Percentiles rank a stretch among this genome's conserved stretches.
These are phyloP conservation scores for Podospora pseudopauciseta DNA, from an alignment of 495 filamentous ascomycete genomes.

Conservation along the genomic window DNA sequence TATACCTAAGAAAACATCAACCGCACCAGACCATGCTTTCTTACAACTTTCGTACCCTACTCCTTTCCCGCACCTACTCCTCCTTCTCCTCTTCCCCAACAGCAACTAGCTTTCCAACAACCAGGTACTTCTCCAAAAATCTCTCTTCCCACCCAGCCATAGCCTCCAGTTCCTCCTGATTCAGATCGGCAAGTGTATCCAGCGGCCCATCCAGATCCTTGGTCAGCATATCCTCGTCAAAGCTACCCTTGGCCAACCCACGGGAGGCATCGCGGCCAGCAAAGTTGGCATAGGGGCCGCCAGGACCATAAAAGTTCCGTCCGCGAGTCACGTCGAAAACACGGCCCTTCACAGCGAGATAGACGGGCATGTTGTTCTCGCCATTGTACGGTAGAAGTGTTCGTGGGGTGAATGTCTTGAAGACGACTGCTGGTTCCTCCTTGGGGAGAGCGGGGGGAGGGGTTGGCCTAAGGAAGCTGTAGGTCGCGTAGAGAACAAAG, in stretches of 20 bases:
- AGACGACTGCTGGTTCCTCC: constrained; percentile 70
- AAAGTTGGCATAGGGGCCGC: constrained; percentile 90
- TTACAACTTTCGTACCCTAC: too few relatives aligned
- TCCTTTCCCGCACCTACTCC: not conserved
- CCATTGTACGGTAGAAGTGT: constrained; percentile 89
- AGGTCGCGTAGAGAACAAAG: constrained; percentile 65
- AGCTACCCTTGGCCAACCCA: constrained; percentile 86
- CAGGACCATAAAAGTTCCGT: constrained; percentile 88
- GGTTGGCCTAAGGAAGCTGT: constrained; percentile 57
- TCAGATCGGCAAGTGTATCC: constrained; percentile 74
- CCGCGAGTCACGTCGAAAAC: constrained; percentile 87
- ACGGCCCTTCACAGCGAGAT: constrained; percentile 75
- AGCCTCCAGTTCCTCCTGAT: constrained; percentile 73
- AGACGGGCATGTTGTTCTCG: constrained; percentile 66
- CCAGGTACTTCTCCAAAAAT: constrained; percentile 88
- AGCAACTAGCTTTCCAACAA: constrained; percentile 83
- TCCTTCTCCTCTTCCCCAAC: constrained; percentile 36
- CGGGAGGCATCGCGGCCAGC: constrained; percentile 91
- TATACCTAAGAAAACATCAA: too few relatives aligned
- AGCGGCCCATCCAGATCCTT: constrained; percentile 83
- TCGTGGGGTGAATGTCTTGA: constrained; percentile 84
- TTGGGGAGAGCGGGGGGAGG: constrained; percentile 58
- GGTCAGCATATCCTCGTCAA: constrained; percentile 95
- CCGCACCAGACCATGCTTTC: too few relatives aligned
- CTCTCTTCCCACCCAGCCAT: constrained; percentile 87